A percentile compares a stretch with the other conserved stretches of the same genome.
Evolutionary conservation across 2,329 filamentous ascomycete genomes (phyloP).

Genomic region (Colletotrichum sp.): DNA sequence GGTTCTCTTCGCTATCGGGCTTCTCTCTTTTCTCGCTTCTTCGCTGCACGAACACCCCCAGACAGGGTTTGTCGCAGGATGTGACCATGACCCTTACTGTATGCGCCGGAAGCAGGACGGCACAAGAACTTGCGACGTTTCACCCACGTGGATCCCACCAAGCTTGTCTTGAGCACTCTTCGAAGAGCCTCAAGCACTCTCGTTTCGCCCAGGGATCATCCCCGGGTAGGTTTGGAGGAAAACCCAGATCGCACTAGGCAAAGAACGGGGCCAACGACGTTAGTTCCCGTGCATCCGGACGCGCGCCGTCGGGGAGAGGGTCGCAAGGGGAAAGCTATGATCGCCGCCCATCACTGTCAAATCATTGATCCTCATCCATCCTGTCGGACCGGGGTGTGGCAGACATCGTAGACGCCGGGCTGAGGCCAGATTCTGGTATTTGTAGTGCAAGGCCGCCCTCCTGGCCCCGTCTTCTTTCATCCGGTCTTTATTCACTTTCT

Average conservation of each 20-base stretch:
- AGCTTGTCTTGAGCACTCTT: not conserved
- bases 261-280: not conserved
- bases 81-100: not conserved
- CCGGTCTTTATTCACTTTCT: not conserved
- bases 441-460: slow-evolving; percentile 2
- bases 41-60: not conserved
- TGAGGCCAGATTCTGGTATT: not conserved
- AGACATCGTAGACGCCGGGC: not conserved
- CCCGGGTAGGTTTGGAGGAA: not conserved
- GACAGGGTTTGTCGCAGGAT: slow-evolving; percentile 17
- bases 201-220: slow-evolving; percentile 12
- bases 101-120: slow-evolving; percentile 16
- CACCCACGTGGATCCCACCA: slow-evolving; percentile 3
- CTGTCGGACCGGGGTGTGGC: not conserved
- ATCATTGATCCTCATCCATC: not conserved
- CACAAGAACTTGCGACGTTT: slow-evolving; percentile 21
- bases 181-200: not conserved
- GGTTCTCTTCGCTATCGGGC: not conserved
- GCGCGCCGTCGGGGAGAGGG: not conserved
- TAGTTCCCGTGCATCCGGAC: not conserved
- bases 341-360: slow-evolving; percentile 2
- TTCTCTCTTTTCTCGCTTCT: not conserved
- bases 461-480: not conserved
- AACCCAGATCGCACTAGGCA: not conserved
- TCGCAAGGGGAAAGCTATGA: not conserved